A percentile compares a stretch with the other conserved stretches of the same genome.
Conservation (phyloP, 2,329 filamentous ascomycete genomes). For the Penicillium sp. region DNA sequence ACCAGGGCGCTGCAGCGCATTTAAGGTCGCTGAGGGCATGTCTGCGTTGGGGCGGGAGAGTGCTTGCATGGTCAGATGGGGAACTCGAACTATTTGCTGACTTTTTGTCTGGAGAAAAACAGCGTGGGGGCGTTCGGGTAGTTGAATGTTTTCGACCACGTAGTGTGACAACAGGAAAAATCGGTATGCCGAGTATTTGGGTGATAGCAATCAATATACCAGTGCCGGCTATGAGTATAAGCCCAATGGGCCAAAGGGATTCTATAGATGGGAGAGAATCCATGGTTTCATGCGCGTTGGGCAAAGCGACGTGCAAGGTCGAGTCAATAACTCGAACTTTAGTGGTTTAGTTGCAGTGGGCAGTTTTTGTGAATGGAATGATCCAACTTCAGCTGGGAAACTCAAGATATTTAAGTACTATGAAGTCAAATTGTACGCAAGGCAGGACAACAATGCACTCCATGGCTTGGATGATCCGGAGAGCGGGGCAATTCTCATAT, state of each 20-base stretch:
- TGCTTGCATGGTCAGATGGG: slow-evolving; percentile 46
- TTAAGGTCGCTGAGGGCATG: slow-evolving; percentile 44
- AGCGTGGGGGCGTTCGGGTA: slow-evolving; percentile 55
- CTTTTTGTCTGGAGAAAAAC: slow-evolving; percentile 54
- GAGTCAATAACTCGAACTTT: neutral
- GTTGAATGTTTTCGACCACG: slow-evolving; percentile 48
- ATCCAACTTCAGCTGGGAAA: neutral
- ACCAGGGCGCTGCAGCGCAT: slow-evolving; percentile 16
- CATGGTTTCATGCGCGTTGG: slow-evolving; percentile 19
- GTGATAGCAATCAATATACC: slow-evolving; percentile 31
- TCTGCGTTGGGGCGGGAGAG: slow-evolving; percentile 57
- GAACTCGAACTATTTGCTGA: slow-evolving; percentile 30
- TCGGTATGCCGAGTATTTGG: slow-evolving; percentile 37
- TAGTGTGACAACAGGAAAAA: slow-evolving; percentile 43
- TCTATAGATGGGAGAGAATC: slow-evolving; percentile 14
- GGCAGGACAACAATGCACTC: slow-evolving; percentile 7
- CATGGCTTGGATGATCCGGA: slow-evolving; percentile 1
- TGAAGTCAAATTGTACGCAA: neutral
- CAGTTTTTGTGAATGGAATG: neutral
- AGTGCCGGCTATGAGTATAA: slow-evolving; percentile 24
- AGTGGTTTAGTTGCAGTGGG: neutral
- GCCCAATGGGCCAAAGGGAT: slow-evolving; percentile 26
- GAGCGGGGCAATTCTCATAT: slow-evolving; percentile 20
- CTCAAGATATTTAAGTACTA: slow-evolving; percentile 12
- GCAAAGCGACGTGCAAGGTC: neutral